These are phyloP conservation scores for Leptographium radiaticola DNA, from an alignment of 2,329 filamentous ascomycete species.

Conservation along the genomic window DNA sequence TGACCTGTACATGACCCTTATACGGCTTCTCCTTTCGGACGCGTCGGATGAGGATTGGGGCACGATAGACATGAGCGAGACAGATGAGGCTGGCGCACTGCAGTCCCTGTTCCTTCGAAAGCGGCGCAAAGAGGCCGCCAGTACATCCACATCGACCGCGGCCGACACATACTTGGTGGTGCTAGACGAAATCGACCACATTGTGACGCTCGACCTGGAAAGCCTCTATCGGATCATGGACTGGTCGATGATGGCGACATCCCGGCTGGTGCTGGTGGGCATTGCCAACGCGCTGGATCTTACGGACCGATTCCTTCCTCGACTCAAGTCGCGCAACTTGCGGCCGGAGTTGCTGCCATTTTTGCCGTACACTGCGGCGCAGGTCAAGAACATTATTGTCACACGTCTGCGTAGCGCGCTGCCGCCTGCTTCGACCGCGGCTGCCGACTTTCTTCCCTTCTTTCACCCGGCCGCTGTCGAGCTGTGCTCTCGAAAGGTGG, in stretches of 20 bases:
- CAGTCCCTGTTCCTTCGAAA: slow-evolving; percentile 58
- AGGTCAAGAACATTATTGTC: slow-evolving; percentile 80
- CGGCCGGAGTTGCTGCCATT: slow-evolving; percentile 86
- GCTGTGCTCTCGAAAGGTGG: slow-evolving; percentile 87
- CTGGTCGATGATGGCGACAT: slow-evolving; percentile 77
- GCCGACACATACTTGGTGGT: slow-evolving; percentile 63
- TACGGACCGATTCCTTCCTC: slow-evolving; percentile 86
- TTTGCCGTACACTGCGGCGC: slow-evolving; percentile 75
- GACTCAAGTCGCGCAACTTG: slow-evolving; percentile 82
- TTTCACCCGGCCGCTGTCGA: slow-evolving; percentile 89
- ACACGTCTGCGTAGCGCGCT: slow-evolving; percentile 67
- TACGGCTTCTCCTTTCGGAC: slow-evolving; percentile 45
- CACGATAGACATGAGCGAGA: slow-evolving; percentile 41
- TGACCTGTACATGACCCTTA: slow-evolving; percentile 70
- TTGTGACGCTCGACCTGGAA: slow-evolving; percentile 77
- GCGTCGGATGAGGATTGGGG: background rate
- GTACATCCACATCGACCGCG: background rate
- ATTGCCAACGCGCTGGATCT: slow-evolving; percentile 94
- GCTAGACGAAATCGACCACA: slow-evolving; percentile 89
- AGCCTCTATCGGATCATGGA: slow-evolving; percentile 91
- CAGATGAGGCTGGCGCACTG: slow-evolving; percentile 54
- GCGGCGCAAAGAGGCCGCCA: slow-evolving; percentile 18
- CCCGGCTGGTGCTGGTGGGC: slow-evolving; percentile 71
- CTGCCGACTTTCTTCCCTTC: slow-evolving; percentile 59
- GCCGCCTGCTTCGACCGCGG: slow-evolving; percentile 35